Percentiles rank a stretch among this genome's conserved stretches.
Evolutionary conservation across 108 stramenopile genomes (phyloP).

Genomic region (Nitzschia sp.): DNA sequence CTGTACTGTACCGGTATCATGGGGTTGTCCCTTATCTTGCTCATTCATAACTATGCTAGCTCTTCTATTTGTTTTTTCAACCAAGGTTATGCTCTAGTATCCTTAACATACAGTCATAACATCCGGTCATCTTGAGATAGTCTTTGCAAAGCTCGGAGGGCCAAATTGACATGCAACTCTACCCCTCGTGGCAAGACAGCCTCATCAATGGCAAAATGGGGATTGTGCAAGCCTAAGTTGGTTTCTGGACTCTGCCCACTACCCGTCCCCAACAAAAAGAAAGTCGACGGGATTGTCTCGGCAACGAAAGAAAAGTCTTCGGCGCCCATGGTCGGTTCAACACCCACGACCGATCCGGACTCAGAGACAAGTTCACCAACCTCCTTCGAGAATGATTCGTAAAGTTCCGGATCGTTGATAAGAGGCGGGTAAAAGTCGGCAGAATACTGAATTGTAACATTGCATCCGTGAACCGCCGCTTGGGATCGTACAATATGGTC

Average conservation of each 20-base stretch:
- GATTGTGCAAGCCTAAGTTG: constrained; percentile 81
- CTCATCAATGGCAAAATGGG: constrained; percentile 86
- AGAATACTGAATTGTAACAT: constrained; percentile 56
- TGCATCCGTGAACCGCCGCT: constrained; percentile 75
- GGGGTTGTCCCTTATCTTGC: no score
- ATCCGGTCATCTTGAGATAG: constrained; percentile 18
- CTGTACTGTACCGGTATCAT: no score
- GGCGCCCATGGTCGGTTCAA: constrained; percentile 90
- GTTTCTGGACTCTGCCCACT: constrained; percentile 55
- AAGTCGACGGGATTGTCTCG: constrained; percentile 71
- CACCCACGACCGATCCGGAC: constrained; percentile 33
- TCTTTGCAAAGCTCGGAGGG: constrained; percentile 60
- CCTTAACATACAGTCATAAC: no score
- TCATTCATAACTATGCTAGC: no score
- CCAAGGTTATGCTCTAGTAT: no score
- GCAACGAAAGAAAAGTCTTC: constrained; percentile 92
- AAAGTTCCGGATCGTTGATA: constrained; percentile 77
- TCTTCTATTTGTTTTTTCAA: no score
- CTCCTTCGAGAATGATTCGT: constrained; percentile 53
- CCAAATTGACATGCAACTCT: constrained; percentile 82
- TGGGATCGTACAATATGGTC: constrained; percentile 58
- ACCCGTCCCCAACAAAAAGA: constrained; percentile 83
- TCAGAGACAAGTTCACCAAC: constrained; percentile 70
- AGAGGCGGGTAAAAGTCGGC: constrained; percentile 88
- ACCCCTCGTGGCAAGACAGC: constrained; percentile 69